phyloP scores from a whole-genome alignment of 208 protist genomes.

The Borovskyia barvae region DNA sequence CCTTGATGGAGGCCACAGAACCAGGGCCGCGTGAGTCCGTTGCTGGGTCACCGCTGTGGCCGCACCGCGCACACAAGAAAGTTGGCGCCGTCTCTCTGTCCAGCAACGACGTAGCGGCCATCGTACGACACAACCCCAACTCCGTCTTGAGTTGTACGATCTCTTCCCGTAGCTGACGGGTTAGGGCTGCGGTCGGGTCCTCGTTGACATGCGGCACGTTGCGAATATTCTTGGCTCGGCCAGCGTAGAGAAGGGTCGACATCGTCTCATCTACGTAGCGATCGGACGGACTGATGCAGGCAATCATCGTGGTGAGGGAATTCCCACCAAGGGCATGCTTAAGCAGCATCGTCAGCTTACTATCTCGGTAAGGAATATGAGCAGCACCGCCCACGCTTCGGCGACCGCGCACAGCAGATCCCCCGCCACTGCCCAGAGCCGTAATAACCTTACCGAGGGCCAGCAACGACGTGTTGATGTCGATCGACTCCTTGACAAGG shows the following conservation, averaged over 20 bases:
- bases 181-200: conserved; percentile 63
- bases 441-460: conserved; percentile 92
- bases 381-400: neutral
- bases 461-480: conserved; percentile 92
- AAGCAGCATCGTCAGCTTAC: conserved; percentile 88
- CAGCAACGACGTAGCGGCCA: conserved; percentile 27
- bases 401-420: neutral
- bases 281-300: conserved; percentile 85
- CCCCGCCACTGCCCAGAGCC: conserved; percentile 41
- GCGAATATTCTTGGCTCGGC: conserved; percentile 83
- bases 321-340: conserved; percentile 88
- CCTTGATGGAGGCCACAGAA: neutral
- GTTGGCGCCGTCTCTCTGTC: neutral
- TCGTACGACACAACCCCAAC: conserved; percentile 64
- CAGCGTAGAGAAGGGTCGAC: conserved; percentile 90
- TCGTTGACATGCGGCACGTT: conserved; percentile 86
- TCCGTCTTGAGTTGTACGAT: conserved; percentile 77
- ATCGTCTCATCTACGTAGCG: conserved; percentile 83
- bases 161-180: conserved; percentile 71
- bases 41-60: neutral
- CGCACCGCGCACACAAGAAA: conserved; percentile 6
- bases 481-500: conserved; percentile 83
- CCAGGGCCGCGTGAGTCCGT: no score
- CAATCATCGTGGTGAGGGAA: conserved; percentile 92
- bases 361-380: conserved; percentile 91